phyloP scores from a whole-genome alignment of 2,329 filamentous ascomycete species.

The Capronia americana region DNA sequence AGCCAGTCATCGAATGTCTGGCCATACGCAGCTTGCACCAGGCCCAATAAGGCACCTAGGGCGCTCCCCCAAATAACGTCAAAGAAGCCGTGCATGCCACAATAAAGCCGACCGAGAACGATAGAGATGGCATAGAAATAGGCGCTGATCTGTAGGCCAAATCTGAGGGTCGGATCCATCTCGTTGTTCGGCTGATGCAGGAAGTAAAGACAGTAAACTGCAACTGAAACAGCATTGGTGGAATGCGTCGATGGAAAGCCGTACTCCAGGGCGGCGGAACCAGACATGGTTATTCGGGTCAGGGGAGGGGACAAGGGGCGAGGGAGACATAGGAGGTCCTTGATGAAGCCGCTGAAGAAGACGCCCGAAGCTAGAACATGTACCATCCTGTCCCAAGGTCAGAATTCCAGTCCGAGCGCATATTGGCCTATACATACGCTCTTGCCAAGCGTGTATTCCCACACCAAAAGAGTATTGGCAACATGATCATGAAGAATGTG shows the following conservation, averaged over 20 bases:
- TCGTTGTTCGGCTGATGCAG: slow-evolving; percentile 57
- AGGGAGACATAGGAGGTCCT: slow-evolving; percentile 91
- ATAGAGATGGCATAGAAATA: slow-evolving; percentile 91
- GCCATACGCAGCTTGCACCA: slow-evolving; percentile 62
- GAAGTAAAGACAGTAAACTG: slow-evolving; percentile 78
- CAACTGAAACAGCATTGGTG: slow-evolving; percentile 94
- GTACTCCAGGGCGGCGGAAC: slow-evolving; percentile 92
- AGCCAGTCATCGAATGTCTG: slow-evolving; percentile 73
- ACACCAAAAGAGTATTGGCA: slow-evolving; percentile 97
- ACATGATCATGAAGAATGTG: slow-evolving; percentile 96
- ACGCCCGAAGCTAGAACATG: slow-evolving; percentile 80
- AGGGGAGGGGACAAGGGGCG: slow-evolving; percentile 90
- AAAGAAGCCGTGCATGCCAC: slow-evolving; percentile 97
- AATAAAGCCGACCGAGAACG: slow-evolving; percentile 88
- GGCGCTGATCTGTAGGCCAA: slow-evolving; percentile 70
- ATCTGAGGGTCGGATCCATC: slow-evolving; percentile 64
- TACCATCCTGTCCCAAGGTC: slow-evolving; percentile 53
- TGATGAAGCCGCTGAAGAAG: slow-evolving; percentile 89
- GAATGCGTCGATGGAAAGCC: slow-evolving; percentile 97
- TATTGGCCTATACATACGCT: slow-evolving; percentile 66
- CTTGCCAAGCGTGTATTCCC: slow-evolving; percentile 84
- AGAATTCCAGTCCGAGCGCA: slow-evolving; percentile 11
- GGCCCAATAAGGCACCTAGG: slow-evolving; percentile 71
- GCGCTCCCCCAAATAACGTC: slow-evolving; percentile 83
- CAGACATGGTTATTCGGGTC: slow-evolving; percentile 95